Evolutionary conservation across 176 grass and related monocot species (phyloP).

Genomic region (Triticum urartu): DNA sequence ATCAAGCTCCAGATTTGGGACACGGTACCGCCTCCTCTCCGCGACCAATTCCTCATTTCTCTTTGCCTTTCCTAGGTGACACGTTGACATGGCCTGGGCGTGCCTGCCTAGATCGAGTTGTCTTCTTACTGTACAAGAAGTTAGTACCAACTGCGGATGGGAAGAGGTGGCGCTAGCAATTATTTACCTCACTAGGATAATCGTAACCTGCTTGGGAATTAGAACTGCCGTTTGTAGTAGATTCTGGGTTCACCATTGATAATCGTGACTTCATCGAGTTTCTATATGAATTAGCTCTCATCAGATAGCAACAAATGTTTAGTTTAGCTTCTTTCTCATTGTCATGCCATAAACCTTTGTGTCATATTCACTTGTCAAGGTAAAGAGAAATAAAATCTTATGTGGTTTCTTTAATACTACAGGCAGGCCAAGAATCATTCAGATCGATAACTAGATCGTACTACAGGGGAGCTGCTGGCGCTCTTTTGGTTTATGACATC

Average conservation of each 20-base stretch:
- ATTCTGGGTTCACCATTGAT: background rate
- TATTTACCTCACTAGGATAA: background rate
- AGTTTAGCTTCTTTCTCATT: background rate
- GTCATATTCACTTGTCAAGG: background rate
- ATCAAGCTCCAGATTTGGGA: conserved; percentile 94
- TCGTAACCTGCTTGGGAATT: too few relatives aligned
- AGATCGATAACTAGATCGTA: conserved; percentile 81
- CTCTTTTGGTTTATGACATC: conserved; percentile 74
- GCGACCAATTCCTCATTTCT: background rate
- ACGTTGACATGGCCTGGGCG: background rate
- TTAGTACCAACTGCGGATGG: background rate
- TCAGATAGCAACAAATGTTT: background rate
- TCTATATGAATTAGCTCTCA: background rate
- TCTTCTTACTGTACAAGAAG: background rate
- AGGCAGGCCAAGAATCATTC: conserved; percentile 85
- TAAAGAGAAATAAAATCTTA: background rate
- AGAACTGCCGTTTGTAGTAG: background rate
- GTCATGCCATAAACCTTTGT: background rate
- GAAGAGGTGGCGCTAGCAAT: background rate
- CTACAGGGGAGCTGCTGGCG: conserved; percentile 78
- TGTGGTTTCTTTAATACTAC: background rate
- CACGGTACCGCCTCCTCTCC: conserved; percentile 32
- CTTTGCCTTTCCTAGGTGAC: background rate
- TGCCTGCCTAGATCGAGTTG: background rate
- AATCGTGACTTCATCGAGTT: background rate